phyloP scores from a whole-genome alignment of 208 protist genomes.

The Angomonas ambiguus region DNA sequence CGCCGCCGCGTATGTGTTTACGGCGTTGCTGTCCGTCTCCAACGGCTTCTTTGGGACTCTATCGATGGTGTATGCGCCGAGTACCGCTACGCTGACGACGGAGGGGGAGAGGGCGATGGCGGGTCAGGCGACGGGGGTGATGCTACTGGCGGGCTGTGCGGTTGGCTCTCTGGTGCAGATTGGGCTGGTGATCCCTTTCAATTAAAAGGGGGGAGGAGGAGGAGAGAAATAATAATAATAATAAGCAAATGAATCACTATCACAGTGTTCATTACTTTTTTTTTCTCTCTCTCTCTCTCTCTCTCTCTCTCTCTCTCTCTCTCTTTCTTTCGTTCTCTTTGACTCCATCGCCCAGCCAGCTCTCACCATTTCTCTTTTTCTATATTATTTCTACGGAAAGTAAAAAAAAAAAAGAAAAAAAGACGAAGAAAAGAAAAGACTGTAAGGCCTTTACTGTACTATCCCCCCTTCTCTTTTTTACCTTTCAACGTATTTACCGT shows the following conservation, averaged over 20 bases:
- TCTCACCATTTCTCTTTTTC: too few relatives aligned
- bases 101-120: constrained; percentile 62
- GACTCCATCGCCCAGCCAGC: too few relatives aligned
- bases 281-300: neutral
- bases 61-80: constrained; percentile 71
- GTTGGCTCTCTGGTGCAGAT: constrained; percentile 63
- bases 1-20: constrained; percentile 47
- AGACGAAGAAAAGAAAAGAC: constrained; percentile 1
- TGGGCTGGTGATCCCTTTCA: constrained; percentile 33
- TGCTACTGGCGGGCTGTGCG: constrained; percentile 56
- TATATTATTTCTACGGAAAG: neutral
- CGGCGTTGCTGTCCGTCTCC: constrained; percentile 42
- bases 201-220: neutral
- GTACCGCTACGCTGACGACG: constrained; percentile 28
- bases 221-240: neutral
- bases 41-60: constrained; percentile 78
- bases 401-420: neutral
- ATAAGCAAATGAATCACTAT: too few relatives aligned
- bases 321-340: constrained; percentile 5
- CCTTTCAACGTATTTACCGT: neutral
- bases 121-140: constrained; percentile 49
- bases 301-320: constrained; percentile 4
- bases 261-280: neutral
- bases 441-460: constrained; percentile 14
- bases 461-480: neutral